A percentile compares a stretch with the other conserved stretches of the same genome.
Conservation (phyloP, 2,329 filamentous ascomycete genomes). For the Colletotrichum scovillei region DNA sequence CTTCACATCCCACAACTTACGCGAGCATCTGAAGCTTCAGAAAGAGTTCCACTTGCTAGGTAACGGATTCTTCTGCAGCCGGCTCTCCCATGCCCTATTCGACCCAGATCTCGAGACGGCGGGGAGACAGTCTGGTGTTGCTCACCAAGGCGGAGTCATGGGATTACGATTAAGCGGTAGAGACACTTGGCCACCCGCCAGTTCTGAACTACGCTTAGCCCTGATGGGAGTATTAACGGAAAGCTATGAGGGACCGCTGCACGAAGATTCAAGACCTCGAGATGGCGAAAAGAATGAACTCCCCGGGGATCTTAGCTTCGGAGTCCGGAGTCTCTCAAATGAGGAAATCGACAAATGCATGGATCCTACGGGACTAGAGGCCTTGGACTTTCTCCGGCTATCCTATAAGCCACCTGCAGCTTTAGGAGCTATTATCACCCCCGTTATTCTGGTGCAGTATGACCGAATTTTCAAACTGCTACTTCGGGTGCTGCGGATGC, state of each 20-base stretch:
- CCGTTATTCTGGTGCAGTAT: slow-evolving; percentile 78
- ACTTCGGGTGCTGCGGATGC: slow-evolving; percentile 80
- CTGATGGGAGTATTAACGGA: slow-evolving; percentile 88
- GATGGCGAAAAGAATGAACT: slow-evolving; percentile 53
- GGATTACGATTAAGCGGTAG: slow-evolving; percentile 85
- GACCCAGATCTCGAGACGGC: slow-evolving; percentile 84
- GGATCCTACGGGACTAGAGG: slow-evolving; percentile 84
- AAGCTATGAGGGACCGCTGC: slow-evolving; percentile 62
- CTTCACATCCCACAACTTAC: slow-evolving; percentile 78
- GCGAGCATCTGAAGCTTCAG: slow-evolving; percentile 79
- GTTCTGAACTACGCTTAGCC: slow-evolving; percentile 89
- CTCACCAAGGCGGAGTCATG: slow-evolving; percentile 77
- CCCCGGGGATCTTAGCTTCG: slow-evolving; percentile 81
- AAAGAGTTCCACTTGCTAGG: slow-evolving; percentile 85
- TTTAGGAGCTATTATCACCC: slow-evolving; percentile 79
- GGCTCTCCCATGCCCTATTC: slow-evolving; percentile 85
- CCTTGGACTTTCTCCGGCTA: slow-evolving; percentile 91
- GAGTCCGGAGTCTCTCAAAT: slow-evolving; percentile 81
- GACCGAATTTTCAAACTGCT: slow-evolving; percentile 86
- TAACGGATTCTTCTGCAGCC: slow-evolving; percentile 84
- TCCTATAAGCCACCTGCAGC: slow-evolving; percentile 83
- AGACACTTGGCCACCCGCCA: slow-evolving; percentile 91
- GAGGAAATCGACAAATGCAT: slow-evolving; percentile 86
- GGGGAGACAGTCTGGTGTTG: slow-evolving; percentile 76
- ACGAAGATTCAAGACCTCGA: slow-evolving; percentile 29